phyloP scores from a whole-genome alignment of 805 yeast species.

The Saccharomycodes ludwigii region DNA sequence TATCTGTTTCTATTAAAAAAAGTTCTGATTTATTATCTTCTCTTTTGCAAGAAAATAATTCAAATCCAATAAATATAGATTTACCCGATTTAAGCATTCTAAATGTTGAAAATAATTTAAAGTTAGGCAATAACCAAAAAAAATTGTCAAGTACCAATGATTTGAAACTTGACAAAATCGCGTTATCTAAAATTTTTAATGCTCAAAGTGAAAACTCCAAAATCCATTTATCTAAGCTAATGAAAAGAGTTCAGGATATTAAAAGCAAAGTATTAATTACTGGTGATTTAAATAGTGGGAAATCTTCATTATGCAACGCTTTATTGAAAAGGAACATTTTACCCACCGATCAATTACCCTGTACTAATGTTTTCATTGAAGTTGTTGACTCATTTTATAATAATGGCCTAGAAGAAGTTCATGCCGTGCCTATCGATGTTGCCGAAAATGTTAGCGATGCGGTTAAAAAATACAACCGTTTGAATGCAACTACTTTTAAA shows the following conservation, averaged over 20 bases:
- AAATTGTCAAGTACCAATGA: too few relatives aligned
- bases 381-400: conserved; percentile 72
- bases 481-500: conserved; percentile 55
- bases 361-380: conserved; percentile 93
- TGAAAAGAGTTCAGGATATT: conserved; percentile 80
- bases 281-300: conserved; percentile 95
- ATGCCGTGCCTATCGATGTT: conserved; percentile 56
- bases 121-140: conserved; percentile 33
- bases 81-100: too few relatives aligned
- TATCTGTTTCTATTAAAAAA: conserved; percentile 50
- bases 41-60: too few relatives aligned
- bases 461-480: conserved; percentile 30
- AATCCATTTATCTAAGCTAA: conserved; percentile 57
- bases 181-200: conserved; percentile 58
- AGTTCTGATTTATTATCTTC: too few relatives aligned
- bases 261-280: conserved; percentile 91
- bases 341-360: conserved; percentile 97
- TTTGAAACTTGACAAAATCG: conserved; percentile 49
- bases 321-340: conserved; percentile 60
- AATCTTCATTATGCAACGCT: conserved; percentile 91
- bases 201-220: conserved; percentile 53
- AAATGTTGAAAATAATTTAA: too few relatives aligned
- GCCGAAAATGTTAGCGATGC: not conserved
- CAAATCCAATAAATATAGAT: too few relatives aligned
- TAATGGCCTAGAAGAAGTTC: conserved; percentile 74